Evolutionary conservation across 331 rosid genomes (phyloP), one percentile per base, ranked within the genome.

Genomic region (Telfairia occidentalis): DNA sequence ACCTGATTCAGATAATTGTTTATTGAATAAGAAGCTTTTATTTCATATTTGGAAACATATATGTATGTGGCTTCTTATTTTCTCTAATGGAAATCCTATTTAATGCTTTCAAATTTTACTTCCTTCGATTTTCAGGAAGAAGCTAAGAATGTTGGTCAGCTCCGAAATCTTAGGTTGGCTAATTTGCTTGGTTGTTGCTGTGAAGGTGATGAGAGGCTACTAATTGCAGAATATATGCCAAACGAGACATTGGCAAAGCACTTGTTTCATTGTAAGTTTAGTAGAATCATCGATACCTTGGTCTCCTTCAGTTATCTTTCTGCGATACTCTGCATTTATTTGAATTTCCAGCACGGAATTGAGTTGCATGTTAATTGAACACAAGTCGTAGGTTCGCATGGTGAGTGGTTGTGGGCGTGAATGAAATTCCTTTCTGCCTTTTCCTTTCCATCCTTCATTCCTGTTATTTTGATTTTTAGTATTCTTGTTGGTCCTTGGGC

Each of bases 181-280:
- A 87, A 92, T 82, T 84, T 92, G 86, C 80, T 88, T 50, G 96
- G 96, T 11, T 88, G 84, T 83, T 92, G 97, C 85, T 84, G 82
- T 21, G 92, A 92, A 63, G 88, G 90, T 24, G 86, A 85, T 38
- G 90, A 92, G 85, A 86, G 91, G 78, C 75, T 86, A 81, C 88
- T 89, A 61, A 90, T 92, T 72, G 89, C 90, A 10, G 97, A 89
- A 88, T 89, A 85, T 76, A 92, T 92, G 97, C 96, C 90, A 6
- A 86, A 92, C 53, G 93, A 85, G 54, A 76, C 73, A 11, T 63
- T 76, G 60, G 79, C 79, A 60, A 76, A 76, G 52, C 79, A 76
- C 37, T 76, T 76, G 71, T 76, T 76, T 63, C 79, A 76, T 58
- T 76, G 79, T 76, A 19, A 76, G 79, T 64, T 35, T 19, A 15